A percentile compares a stretch with the other conserved stretches of the same genome.
phyloP scores from a whole-genome alignment of 441 rosid species.

The Gossypium aridum region DNA sequence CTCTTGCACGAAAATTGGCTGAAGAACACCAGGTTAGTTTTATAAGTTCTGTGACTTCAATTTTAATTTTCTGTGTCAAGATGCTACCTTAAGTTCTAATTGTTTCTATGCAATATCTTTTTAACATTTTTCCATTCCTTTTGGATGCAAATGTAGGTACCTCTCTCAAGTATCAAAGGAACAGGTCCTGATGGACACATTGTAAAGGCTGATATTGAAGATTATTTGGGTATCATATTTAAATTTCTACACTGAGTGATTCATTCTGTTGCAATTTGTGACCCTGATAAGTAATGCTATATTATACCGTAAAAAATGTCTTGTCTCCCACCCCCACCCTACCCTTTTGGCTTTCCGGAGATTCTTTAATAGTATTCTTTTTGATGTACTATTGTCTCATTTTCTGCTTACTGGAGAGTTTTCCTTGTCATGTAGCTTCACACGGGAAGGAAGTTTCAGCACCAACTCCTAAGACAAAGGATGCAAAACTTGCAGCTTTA shows the following conservation, averaged over 20 bases:
- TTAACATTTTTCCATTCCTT: not conserved
- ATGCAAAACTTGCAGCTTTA: conserved; percentile 39
- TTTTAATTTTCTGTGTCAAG: not conserved
- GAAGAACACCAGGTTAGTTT: conserved; percentile 72
- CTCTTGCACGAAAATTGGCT: conserved; percentile 84
- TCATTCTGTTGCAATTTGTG: not conserved
- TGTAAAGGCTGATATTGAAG: conserved; percentile 92
- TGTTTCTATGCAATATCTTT: not conserved
- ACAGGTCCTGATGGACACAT: conserved; percentile 87
- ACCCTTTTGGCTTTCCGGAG: not conserved
- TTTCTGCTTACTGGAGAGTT: conserved; percentile 11
- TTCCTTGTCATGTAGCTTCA: conserved; percentile 48
- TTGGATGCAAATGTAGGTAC: conserved; percentile 35
- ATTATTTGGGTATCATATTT: conserved; percentile 60
- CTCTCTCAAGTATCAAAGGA: conserved; percentile 82
- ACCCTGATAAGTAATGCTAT: not conserved
- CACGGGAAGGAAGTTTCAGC: conserved; percentile 61
- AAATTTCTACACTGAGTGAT: not conserved
- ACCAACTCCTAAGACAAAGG: conserved; percentile 36
- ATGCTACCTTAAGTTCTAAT: not conserved
- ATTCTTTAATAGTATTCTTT: not conserved
- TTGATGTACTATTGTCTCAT: not conserved
- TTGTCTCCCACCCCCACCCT: not conserved
- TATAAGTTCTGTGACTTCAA: not conserved
- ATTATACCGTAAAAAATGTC: not conserved